A percentile compares a stretch with the other conserved stretches of the same genome.
These are phyloP conservation scores for Didymella lethalis DNA, from an alignment of 2,329 filamentous ascomycete genomes.

Conservation along the genomic window DNA sequence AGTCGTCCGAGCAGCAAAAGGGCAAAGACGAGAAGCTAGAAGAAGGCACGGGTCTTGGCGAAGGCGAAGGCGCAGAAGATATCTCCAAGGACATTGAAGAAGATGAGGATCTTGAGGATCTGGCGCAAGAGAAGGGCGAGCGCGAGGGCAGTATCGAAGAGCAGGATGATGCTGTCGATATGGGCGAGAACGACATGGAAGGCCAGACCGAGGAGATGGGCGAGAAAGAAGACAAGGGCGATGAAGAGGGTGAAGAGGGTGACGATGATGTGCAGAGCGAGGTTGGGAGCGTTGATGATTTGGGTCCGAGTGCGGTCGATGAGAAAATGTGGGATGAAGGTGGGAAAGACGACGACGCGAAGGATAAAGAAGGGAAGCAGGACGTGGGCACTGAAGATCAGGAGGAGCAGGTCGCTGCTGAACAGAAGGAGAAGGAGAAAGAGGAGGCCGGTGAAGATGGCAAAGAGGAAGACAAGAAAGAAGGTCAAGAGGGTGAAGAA, in stretches of 20 bases:
- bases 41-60: constrained; percentile 89
- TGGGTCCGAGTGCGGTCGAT: constrained; percentile 88
- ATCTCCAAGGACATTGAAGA: constrained; percentile 96
- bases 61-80: constrained; percentile 93
- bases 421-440: constrained; percentile 58
- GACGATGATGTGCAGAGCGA: constrained; percentile 83
- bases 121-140: constrained; percentile 77
- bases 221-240: constrained; percentile 65
- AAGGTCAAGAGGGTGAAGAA: constrained; percentile 66
- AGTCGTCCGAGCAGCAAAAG: constrained; percentile 69
- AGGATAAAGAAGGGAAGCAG: constrained; percentile 77
- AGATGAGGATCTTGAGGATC: constrained; percentile 89
- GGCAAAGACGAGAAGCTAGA: constrained; percentile 82
- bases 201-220: constrained; percentile 75
- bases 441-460: constrained; percentile 64
- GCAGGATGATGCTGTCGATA: constrained; percentile 86
- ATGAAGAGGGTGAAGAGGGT: constrained; percentile 56
- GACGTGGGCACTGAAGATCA: constrained; percentile 58
- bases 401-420: constrained; percentile 56
- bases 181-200: constrained; percentile 90
- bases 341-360: constrained; percentile 78
- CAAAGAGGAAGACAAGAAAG: constrained; percentile 67
- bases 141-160: constrained; percentile 74
- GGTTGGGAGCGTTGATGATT: constrained; percentile 86
- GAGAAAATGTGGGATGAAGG: constrained; percentile 99